Percentiles rank a stretch among this genome's conserved stretches.
Evolutionary conservation across 2,329 filamentous ascomycete genomes (phyloP).

Genomic region (Fusarium xyrophilum): DNA sequence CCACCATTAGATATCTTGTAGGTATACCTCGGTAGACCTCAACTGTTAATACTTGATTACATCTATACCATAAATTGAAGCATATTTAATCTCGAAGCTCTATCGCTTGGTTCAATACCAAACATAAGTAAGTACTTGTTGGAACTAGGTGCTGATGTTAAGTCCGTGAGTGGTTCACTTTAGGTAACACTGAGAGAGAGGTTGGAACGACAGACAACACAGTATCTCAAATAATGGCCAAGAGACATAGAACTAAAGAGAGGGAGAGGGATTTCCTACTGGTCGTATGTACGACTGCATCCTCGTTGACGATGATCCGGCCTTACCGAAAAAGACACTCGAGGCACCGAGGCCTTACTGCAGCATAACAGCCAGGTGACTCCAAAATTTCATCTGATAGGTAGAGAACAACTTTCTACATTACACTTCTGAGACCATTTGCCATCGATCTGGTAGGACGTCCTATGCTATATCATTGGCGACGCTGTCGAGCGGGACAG

Average conservation of each 20-base stretch:
- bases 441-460: too few relatives aligned
- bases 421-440: too few relatives aligned
- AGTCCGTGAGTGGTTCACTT: too few relatives aligned
- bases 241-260: too few relatives aligned
- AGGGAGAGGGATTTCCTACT: fast-evolving
- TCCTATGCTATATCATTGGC: too few relatives aligned
- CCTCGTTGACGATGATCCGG: not conserved
- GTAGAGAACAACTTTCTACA: not conserved
- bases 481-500: not conserved
- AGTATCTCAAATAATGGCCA: not conserved
- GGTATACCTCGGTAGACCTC: fast-evolving
- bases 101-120: too few relatives aligned
- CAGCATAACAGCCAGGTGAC: not conserved
- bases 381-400: not conserved
- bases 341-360: not conserved
- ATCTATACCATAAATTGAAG: not conserved
- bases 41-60: not conserved
- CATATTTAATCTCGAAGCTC: too few relatives aligned
- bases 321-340: not conserved
- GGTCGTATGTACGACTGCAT: not conserved
- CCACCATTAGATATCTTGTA: not conserved
- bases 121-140: too few relatives aligned
- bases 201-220: not conserved
- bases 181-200: too few relatives aligned
- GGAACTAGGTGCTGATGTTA: too few relatives aligned